These are phyloP conservation scores for Quercus lobata DNA, from an alignment of 331 rosid species.

Conservation along the genomic window DNA sequence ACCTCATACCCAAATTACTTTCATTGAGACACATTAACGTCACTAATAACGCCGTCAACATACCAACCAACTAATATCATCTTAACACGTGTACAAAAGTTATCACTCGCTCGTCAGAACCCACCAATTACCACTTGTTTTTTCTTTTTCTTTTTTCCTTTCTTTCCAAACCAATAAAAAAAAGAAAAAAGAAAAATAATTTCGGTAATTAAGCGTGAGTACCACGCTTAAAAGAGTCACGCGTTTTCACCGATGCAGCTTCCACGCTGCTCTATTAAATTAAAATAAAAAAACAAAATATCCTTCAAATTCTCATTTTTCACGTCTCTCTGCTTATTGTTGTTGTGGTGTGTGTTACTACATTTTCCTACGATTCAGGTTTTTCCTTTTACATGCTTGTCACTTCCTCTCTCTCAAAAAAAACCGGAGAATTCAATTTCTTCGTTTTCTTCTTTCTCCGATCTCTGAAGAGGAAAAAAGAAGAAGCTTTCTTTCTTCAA, in stretches of 20 bases:
- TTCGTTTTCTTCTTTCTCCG: background rate
- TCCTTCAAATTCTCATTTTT: background rate
- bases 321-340: background rate
- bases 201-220: conserved; percentile 4
- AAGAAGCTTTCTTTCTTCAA: background rate
- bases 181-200: background rate
- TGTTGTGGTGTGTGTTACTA: background rate
- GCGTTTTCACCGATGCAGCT: conserved; percentile 7
- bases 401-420: background rate
- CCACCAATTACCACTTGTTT: background rate
- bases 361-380: background rate
- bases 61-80: background rate
- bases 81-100: background rate
- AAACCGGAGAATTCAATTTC: background rate
- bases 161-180: background rate
- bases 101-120: background rate
- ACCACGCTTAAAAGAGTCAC: conserved; percentile 19
- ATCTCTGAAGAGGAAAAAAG: background rate
- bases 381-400: background rate
- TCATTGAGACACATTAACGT: background rate
- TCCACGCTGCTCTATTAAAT: background rate
- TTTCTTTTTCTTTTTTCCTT: background rate
- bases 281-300: background rate
- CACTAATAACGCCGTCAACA: background rate
- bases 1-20: background rate